Base-by-base conservation (phyloP, 1,284 basidiomycete species). In the Sphaerobolus stellatus region DNA sequence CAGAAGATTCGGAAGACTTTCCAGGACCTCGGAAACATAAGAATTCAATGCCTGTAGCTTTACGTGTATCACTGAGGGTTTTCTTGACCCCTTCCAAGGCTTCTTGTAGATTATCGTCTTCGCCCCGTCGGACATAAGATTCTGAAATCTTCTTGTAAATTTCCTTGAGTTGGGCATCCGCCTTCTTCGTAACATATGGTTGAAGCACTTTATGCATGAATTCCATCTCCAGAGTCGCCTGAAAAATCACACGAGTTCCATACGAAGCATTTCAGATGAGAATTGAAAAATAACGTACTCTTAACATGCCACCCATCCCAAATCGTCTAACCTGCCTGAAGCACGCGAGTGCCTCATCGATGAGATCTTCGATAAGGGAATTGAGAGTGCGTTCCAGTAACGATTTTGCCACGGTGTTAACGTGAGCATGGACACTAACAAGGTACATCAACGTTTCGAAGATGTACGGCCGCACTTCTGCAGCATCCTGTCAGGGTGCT, bases 161-260 rank as follows among this genome's bases (percentile, higher is more conserved):
- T 56, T 94, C 87, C 40, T 92, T 90, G 25, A 99, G 80, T 43
- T 84, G 90, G 65, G 84, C 82, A 51, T 91, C 90, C 4, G 96
- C 92, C 4, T 80, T 67, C 0, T 86, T 76, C 3, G 90, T 90
- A 44, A 98, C 89, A 69, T 95, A 96, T 58, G 88, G 86, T 28
- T 88, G 83, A 36, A 99, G 78, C 5, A 92, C 95, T 73, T 98
- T 96, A 71, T 99, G 95, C 73, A 98, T 85, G 74, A 98, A 99
- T 72, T 99, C 97, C 62, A 98, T 98, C 72, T 99, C 97, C 28
- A 99, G 83, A 2, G 97, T 99, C 2, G 97, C 96, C 89, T 97
- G 64, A 24, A 27, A 20, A 48, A 57, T 40, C 52, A 61, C 52
- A 20, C 50, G n/a, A n/a, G n/a, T n/a, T n/a, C n/a, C n/a, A 18